Base-by-base conservation (phyloP, 2,329 filamentous ascomycete genomes). In the Knoxdaviesia capensis region DNA sequence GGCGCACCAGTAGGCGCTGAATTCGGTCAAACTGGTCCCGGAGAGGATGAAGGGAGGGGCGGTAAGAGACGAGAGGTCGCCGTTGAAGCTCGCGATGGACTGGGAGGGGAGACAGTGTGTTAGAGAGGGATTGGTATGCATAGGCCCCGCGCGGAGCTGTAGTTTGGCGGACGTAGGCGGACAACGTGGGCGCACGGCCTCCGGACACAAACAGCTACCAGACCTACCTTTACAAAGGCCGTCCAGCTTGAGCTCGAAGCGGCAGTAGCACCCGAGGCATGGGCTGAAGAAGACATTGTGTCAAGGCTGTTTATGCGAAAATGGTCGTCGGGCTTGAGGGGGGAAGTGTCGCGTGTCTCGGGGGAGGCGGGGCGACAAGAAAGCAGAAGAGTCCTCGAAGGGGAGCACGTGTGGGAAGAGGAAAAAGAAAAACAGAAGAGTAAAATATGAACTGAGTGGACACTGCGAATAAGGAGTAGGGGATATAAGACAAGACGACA, bases 21-120 rank as follows among this genome's bases (percentile, higher is more conserved):
- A 87, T 56, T 88, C 82, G 51, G 79, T 80, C 46, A 87, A 64
- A 48, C 80, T 85, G 50, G 78, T 83, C 34, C 76, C 74, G 36
- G 80, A 84, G 43, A 88, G 74, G 51, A 88, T 85, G 53, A 87
- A 88, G 11, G 82, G 82, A 43, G 82, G 82, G 35, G 82, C 82
- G 34, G 82, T 87, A 53, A 88, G 64, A 46, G 80, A 84, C 33
- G 81, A 80, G 45, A 87, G 70, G 58, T 88, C 82, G 52, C 82
- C 82, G 54, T 80, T 83, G 65, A 87, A 88, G 4, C 78, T 83
- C 42, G 80, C 77, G 54, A 87, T 81, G 39, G 80, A 85, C 70
- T 74, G 48, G 52, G 41, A 43, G 31, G 41, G 7, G 7, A 34
- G 31, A 11, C 6, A 30, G 7, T n/a, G 6, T 34, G 40, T 42